Evolutionary conservation across 1,139 yeast species (phyloP), one percentile per base, ranked within the genome.

Genomic region (Lipomyces yarrowii): DNA sequence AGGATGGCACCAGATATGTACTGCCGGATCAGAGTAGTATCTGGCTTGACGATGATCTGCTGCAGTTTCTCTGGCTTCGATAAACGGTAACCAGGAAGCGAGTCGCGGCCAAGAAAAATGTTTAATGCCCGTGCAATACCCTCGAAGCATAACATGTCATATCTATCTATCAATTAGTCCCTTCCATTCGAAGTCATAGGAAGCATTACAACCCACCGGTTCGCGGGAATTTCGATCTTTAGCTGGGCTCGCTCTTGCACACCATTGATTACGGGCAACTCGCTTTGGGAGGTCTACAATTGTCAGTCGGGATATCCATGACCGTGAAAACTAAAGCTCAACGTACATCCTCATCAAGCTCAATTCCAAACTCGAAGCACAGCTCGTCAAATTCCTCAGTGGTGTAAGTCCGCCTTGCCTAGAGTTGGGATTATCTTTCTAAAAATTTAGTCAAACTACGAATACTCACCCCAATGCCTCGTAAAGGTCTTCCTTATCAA

Each of bases 211-310:
- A 39, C 63, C 5, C 58, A 65, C 63, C 69, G 77, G 81, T 96
- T 96, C 71, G 99, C 99, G 65, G 98, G 98, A 71, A 96, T 88
- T 78, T 96, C 99, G 75, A 96, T 92, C 81, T 96, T 96, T 74
- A 91, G 84, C 79, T 93, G 96, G 30, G 99, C 98, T 78, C 98
- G 91, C 80, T 93, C 98, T 69, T 85, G 87, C 65, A 53, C 72
- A 61, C 69, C 75, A 64, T 69, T 68, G 84, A 88, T 73, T 82
- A 82, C 70, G n/a, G 70, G 69, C 57, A 90, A 88, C 62, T 89
- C 96, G 61, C 89, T 91, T 59, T 96, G 90, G 69, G 85, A 65
- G 54, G 74, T 72, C 72, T 72, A 39, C 52, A 54, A 18, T 42
- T 42, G 48, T 42, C 48, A 42, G 23, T 18, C 23, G 21, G 4